A percentile compares a stretch with the other conserved stretches of the same genome.
phyloP scores from a whole-genome alignment of 257 asterid species.

The Henckelia pumila region DNA sequence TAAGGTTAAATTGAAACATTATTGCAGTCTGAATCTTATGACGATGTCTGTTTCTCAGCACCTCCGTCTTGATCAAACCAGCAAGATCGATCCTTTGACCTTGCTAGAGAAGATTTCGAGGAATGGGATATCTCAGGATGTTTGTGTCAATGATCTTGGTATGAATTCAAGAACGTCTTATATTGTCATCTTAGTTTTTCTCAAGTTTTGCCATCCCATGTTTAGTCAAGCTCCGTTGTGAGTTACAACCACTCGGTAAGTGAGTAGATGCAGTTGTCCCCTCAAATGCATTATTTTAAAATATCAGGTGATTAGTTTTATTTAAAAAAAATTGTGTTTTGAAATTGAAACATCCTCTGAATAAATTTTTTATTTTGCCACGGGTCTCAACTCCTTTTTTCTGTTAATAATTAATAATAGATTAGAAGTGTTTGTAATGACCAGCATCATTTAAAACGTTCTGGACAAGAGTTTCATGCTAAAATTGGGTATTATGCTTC shows the following conservation, averaged over 20 bases:
- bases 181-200: not conserved
- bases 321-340: not conserved
- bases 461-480: not conserved
- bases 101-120: constrained; percentile 73
- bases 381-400: not conserved
- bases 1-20: not conserved
- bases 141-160: constrained; percentile 88
- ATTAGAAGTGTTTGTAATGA: not conserved
- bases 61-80: constrained; percentile 59
- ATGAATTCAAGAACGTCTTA: constrained; percentile 25
- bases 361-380: not conserved
- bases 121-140: constrained; percentile 66
- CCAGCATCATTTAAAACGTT: not conserved
- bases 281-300: not conserved
- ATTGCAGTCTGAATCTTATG: not conserved
- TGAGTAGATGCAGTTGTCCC: not conserved
- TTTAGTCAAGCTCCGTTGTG: not conserved
- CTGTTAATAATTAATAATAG: not conserved
- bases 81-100: constrained; percentile 70
- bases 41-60: constrained; percentile 44
- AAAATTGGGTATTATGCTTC: not conserved
- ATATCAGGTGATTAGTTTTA: too few relatives aligned
- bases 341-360: not conserved
- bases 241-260: not conserved
- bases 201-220: too few relatives aligned